phyloP scores from a whole-genome alignment of 2,329 filamentous ascomycete genomes.

The Verticillium nonalfalfae region DNA sequence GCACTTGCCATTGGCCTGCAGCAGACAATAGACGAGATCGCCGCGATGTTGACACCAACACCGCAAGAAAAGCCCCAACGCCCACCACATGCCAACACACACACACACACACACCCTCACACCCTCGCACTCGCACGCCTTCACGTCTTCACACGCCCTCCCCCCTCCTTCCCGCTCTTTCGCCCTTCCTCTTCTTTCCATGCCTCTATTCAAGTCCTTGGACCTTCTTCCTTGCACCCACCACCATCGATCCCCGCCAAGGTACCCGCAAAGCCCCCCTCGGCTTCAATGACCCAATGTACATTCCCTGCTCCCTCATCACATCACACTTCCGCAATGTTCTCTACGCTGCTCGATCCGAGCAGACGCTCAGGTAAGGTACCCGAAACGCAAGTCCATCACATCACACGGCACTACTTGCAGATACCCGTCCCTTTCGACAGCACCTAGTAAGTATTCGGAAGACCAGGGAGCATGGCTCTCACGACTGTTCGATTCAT shows the following conservation, averaged over 20 bases:
- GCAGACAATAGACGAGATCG: neutral
- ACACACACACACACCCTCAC: neutral
- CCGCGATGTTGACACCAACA: neutral
- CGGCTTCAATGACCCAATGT: neutral
- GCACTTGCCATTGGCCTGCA: neutral
- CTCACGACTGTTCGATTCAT: neutral
- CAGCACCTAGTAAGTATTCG: neutral
- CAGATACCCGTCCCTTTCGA: neutral
- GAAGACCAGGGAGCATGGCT: neutral
- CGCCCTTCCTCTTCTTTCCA: neutral
- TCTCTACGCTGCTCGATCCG: neutral
- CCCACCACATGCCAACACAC: neutral
- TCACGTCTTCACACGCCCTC: neutral
- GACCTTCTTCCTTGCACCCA: neutral
- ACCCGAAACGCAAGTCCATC: neutral
- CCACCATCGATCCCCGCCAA: neutral
- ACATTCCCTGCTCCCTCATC: neutral
- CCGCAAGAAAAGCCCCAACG: neutral
- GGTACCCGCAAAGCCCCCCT: neutral
- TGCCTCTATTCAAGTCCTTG: too few relatives aligned
- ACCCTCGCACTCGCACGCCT: neutral
- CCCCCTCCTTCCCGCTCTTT: neutral
- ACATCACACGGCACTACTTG: neutral
- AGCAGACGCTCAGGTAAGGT: neutral
- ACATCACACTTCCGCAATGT: neutral